A percentile compares a stretch with the other conserved stretches of the same genome.
phyloP scores from a whole-genome alignment of 345 rosid species.

The Rhodamnia rubescens region DNA sequence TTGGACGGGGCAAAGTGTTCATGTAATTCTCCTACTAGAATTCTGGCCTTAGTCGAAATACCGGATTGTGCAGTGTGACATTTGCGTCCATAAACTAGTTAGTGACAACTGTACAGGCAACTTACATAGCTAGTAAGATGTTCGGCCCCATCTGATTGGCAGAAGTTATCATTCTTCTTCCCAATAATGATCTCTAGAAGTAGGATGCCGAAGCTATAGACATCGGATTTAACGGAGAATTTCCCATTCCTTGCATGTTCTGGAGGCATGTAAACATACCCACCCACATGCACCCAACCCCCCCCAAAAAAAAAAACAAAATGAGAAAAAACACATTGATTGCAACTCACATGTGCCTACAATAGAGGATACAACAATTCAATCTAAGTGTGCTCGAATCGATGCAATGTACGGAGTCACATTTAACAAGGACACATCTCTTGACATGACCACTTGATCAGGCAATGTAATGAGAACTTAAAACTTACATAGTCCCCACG shows the following conservation, averaged over 20 bases:
- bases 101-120: not conserved
- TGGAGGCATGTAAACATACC: constrained; percentile 5
- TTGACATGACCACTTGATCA: not conserved
- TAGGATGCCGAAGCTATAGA: constrained; percentile 9
- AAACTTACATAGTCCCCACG: constrained; percentile 10
- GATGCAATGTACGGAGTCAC: too few relatives aligned
- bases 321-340: too few relatives aligned
- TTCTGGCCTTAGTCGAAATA: not conserved
- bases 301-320: too few relatives aligned
- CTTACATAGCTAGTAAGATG: constrained; percentile 8
- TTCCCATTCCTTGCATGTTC: constrained; percentile 2
- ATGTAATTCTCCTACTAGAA: not conserved
- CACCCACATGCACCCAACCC: too few relatives aligned
- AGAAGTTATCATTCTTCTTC: not conserved
- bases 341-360: too few relatives aligned
- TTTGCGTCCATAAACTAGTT: not conserved
- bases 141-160: not conserved
- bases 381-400: too few relatives aligned
- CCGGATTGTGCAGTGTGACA: not conserved
- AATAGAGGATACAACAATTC: too few relatives aligned
- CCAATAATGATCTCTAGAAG: constrained; percentile 7
- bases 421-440: not conserved
- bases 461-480: not conserved
- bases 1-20: not conserved
- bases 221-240: not conserved